A percentile compares a stretch with the other conserved stretches of the same genome.
Evolutionary conservation across 257 asterid genomes (phyloP).

Genomic region (Henckelia pumila): DNA sequence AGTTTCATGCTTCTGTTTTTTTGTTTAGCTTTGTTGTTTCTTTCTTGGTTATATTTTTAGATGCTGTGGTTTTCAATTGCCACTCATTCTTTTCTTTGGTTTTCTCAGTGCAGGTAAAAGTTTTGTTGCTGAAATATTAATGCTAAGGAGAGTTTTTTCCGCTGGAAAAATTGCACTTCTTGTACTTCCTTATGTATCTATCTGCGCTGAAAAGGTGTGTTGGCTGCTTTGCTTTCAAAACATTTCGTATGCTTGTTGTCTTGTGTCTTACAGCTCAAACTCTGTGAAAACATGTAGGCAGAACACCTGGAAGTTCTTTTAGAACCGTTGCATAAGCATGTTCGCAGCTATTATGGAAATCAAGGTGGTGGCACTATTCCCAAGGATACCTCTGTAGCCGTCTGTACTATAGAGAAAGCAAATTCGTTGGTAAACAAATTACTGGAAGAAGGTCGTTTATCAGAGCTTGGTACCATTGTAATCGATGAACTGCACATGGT

Average conservation of each 20-base stretch:
- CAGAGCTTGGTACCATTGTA: slow-evolving; percentile 93
- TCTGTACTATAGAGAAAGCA: slow-evolving; percentile 98
- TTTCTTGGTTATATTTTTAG: slow-evolving; percentile 2
- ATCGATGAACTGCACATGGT: slow-evolving; percentile 99
- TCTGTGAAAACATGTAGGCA: slow-evolving; percentile 45
- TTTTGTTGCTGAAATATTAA: slow-evolving; percentile 93
- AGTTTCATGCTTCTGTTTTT: slow-evolving; percentile 2
- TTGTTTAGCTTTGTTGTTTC: slow-evolving; percentile 10
- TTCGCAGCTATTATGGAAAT: slow-evolving; percentile 95
- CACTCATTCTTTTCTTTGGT: slow-evolving; percentile 18
- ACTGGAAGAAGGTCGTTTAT: slow-evolving; percentile 92
- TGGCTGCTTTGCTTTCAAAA: slow-evolving; percentile 15
- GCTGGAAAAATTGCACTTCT: slow-evolving; percentile 90
- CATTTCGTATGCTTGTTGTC: slow-evolving; percentile 19
- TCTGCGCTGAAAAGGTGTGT: slow-evolving; percentile 89
- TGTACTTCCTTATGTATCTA: slow-evolving; percentile 94
- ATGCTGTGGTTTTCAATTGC: slow-evolving; percentile 19
- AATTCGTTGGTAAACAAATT: slow-evolving; percentile 82
- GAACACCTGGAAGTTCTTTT: slow-evolving; percentile 91
- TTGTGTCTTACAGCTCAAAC: slow-evolving; percentile 23
- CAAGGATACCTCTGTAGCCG: slow-evolving; percentile 88
- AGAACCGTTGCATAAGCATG: slow-evolving; percentile 83
- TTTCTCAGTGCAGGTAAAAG: slow-evolving; percentile 89
- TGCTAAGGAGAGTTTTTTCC: slow-evolving; percentile 82
- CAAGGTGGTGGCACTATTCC: slow-evolving; percentile 97